These are phyloP conservation scores for Cornus kousa DNA, from an alignment of 148 eudicot species.

Conservation along the genomic window DNA sequence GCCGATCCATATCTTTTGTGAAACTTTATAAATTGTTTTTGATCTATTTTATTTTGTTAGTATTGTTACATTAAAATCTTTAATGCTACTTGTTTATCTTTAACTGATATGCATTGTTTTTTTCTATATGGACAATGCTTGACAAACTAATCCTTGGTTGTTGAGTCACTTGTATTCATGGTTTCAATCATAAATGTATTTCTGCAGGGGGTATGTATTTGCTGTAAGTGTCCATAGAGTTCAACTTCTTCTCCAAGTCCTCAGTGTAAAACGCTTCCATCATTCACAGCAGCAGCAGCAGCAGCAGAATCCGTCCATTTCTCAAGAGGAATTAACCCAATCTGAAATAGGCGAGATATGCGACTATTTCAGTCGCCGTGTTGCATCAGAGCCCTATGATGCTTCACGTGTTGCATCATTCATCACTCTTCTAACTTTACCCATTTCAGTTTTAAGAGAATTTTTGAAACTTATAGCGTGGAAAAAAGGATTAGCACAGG, in stretches of 20 bases:
- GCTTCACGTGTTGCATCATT: slow-evolving; percentile 99
- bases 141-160: not conserved
- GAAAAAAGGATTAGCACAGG: slow-evolving; percentile 85
- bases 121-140: not conserved
- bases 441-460: slow-evolving; percentile 83
- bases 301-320: slow-evolving; percentile 54
- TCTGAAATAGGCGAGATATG: slow-evolving; percentile 92
- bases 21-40: too few relatives aligned
- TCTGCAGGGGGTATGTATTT: slow-evolving; percentile 87
- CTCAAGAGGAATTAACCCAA: slow-evolving; percentile 81
- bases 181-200: slow-evolving; percentile 3
- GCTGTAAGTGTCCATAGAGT: slow-evolving; percentile 99
- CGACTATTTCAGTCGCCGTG: slow-evolving; percentile 92
- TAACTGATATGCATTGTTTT: not conserved
- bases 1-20: too few relatives aligned
- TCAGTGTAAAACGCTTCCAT: slow-evolving; percentile 88
- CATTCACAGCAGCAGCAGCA: slow-evolving; percentile 82
- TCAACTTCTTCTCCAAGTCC: slow-evolving; percentile 95
- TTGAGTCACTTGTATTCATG: not conserved
- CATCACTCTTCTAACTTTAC: slow-evolving; percentile 91
- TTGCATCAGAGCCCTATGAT: slow-evolving; percentile 98
- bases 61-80: too few relatives aligned
- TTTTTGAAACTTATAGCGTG: slow-evolving; percentile 90
- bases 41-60: too few relatives aligned
- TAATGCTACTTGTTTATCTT: not conserved